Evolutionary conservation across 352 stramenopile species (phyloP).

Genomic region (Phytophthora pseudosyringae): DNA sequence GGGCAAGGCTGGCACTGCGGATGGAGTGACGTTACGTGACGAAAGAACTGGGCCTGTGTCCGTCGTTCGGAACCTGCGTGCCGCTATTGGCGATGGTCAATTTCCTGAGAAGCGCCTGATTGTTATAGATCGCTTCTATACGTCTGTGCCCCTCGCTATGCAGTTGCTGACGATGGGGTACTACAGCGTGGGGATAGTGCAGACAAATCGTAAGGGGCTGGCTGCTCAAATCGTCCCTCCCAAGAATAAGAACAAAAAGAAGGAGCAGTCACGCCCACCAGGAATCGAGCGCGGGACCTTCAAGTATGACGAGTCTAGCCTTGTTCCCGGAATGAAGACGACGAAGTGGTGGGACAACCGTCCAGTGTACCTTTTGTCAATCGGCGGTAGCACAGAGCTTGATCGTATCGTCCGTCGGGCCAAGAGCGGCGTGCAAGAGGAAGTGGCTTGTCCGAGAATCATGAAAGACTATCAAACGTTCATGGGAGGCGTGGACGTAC

Average conservation of each 20-base stretch:
- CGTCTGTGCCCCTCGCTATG: not conserved
- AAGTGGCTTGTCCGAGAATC: not conserved
- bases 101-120: not conserved
- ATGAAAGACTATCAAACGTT: slow-evolving; percentile 1
- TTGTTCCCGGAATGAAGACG: not conserved
- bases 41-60: not conserved
- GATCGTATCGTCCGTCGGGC: not conserved
- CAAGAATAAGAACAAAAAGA: slow-evolving; percentile 7
- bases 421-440: not conserved
- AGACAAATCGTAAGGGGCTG: not conserved
- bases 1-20: not conserved
- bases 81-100: not conserved
- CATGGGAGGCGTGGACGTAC: too few species aligned
- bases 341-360: not conserved
- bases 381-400: not conserved
- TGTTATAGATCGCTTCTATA: slow-evolving; percentile 3
- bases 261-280: not conserved
- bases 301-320: not conserved
- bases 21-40: not conserved
- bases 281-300: not conserved
- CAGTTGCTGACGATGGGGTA: not conserved
- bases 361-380: not conserved
- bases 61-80: not conserved
- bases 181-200: not conserved
- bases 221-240: not conserved